Conservation (phyloP, 352 stramenopile species). For the Globisporangium megalacanthum region DNA sequence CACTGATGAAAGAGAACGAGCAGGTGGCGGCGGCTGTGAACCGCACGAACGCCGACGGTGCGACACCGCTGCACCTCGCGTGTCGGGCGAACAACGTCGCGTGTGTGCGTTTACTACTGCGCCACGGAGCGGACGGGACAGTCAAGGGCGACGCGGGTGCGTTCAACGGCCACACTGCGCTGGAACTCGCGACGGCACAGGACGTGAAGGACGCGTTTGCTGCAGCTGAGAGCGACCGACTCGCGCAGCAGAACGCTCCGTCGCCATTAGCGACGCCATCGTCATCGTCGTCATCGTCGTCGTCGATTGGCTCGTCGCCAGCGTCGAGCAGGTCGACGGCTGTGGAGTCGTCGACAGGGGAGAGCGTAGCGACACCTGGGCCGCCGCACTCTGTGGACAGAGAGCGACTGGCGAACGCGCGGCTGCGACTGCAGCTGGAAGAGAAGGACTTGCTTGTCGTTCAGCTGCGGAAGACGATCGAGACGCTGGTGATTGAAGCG, state of each 20-base stretch:
- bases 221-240: background rate
- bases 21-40: conserved; percentile 26
- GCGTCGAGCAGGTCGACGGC: conserved; percentile 1
- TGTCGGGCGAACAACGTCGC: conserved; percentile 49
- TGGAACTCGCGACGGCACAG: conserved; percentile 45
- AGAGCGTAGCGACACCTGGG: background rate
- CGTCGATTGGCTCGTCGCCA: background rate
- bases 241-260: background rate
- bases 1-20: too few species aligned
- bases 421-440: conserved; percentile 60
- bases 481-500: conserved; percentile 61
- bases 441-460: conserved; percentile 79
- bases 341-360: background rate
- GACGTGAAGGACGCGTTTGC: conserved; percentile 39
- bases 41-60: conserved; percentile 56
- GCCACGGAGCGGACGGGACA: conserved; percentile 31
- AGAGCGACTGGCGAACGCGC: conserved; percentile 19
- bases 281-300: background rate
- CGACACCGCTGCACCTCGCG: conserved; percentile 72
- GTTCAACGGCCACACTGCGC: conserved; percentile 47
- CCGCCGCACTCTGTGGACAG: conserved; percentile 1
- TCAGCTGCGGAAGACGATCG: conserved; percentile 78
- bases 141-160: conserved; percentile 38
- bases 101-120: conserved; percentile 48
- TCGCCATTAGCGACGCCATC: background rate